phyloP scores from a whole-genome alignment of 805 yeast genomes.

The Zygosaccharomyces kombuchaensis region DNA sequence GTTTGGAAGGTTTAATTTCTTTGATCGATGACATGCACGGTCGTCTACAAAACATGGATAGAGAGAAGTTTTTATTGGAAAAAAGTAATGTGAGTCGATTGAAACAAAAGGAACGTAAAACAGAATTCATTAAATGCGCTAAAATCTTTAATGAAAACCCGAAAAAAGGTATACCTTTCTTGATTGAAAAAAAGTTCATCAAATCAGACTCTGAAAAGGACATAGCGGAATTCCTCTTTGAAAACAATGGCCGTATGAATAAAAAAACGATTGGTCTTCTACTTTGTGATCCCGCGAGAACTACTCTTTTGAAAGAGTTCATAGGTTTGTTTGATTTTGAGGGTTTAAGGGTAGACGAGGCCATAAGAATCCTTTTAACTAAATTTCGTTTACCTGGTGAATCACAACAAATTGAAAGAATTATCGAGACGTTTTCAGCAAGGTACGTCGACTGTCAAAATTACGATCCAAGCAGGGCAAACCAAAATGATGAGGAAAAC shows the following conservation, averaged over 20 bases:
- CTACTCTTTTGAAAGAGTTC: constrained; percentile 56
- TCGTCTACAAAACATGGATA: constrained; percentile 33
- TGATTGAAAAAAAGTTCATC: constrained; percentile 66
- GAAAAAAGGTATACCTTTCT: constrained; percentile 60
- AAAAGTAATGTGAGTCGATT: constrained; percentile 24
- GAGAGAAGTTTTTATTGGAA: constrained; percentile 21
- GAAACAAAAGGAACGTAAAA: constrained; percentile 48
- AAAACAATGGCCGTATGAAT: constrained; percentile 75
- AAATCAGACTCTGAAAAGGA: constrained; percentile 48
- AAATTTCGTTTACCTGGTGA: constrained; percentile 94
- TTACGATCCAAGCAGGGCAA: constrained; percentile 23
- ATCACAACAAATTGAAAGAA: constrained; percentile 91
- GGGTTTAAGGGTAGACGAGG: constrained; percentile 86
- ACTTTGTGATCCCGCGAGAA: constrained; percentile 70
- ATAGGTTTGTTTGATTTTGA: constrained; percentile 69
- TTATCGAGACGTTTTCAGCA: constrained; percentile 80
- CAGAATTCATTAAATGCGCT: constrained; percentile 71
- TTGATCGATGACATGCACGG: constrained; percentile 59
- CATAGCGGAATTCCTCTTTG: constrained; percentile 71
- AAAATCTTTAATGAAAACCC: constrained; percentile 75
- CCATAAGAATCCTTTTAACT: constrained; percentile 73
- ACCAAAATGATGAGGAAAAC: constrained; percentile 27
- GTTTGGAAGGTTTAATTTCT: constrained; percentile 80
- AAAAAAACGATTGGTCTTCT: constrained; percentile 85
- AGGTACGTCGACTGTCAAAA: constrained; percentile 67